Conservation (phyloP, 2,329 filamentous ascomycete species). For the Hymenoscyphus fraxineus region DNA sequence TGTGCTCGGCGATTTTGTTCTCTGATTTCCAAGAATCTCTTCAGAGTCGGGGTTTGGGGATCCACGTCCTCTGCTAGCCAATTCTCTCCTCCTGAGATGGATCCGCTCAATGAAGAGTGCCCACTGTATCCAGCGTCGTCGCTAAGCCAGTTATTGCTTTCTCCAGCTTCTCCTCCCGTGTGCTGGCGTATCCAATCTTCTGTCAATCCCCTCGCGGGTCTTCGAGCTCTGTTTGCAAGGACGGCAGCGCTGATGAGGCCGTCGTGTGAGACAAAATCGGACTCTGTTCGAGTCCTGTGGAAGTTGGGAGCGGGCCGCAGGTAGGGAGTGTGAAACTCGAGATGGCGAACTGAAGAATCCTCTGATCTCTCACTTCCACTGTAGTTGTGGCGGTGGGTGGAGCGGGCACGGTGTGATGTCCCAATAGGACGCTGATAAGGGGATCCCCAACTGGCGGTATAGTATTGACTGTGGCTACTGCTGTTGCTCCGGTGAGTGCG, state of each 20-base stretch:
- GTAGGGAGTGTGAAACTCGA: constrained; percentile 60
- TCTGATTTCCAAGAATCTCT: constrained; percentile 28
- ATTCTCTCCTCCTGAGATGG: constrained; percentile 46
- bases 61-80: constrained; percentile 46
- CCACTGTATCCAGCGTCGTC: constrained; percentile 72
- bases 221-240: constrained; percentile 58
- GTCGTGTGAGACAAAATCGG: constrained; percentile 37
- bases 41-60: constrained; percentile 33
- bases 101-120: constrained; percentile 70
- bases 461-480: constrained; percentile 42
- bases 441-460: constrained; percentile 85
- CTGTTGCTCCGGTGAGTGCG: constrained; percentile 19
- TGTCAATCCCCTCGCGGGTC: constrained; percentile 61
- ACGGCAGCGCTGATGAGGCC: constrained; percentile 49
- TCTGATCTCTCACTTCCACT: constrained; percentile 59
- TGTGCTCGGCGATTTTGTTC: constrained; percentile 24
- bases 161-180: constrained; percentile 64
- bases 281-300: constrained; percentile 36
- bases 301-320: constrained; percentile 52
- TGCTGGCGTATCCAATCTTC: constrained; percentile 86
- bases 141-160: constrained; percentile 79
- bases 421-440: constrained; percentile 71
- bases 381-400: constrained; percentile 41
- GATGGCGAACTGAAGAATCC: constrained; percentile 57
- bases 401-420: constrained; percentile 35